Percentiles rank a stretch among this genome's conserved stretches.
phyloP scores from a whole-genome alignment of 805 yeast species.

The Starmera quercuum region DNA sequence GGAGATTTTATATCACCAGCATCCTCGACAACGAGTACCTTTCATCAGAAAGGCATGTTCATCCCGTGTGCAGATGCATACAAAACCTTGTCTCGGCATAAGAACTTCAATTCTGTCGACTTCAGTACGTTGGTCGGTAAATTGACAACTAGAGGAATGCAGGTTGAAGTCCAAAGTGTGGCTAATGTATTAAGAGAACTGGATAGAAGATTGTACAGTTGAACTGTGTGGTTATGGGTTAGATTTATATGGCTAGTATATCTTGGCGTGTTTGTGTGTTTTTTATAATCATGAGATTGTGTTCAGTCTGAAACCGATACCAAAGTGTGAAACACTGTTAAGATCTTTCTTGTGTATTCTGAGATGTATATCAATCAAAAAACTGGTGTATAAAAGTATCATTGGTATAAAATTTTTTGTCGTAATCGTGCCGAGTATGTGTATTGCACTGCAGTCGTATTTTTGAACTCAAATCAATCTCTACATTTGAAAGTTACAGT shows the following conservation, averaged over 20 bases:
- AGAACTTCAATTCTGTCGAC: slow-evolving; percentile 65
- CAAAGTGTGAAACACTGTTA: too few relatives aligned
- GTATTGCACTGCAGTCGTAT: too few relatives aligned
- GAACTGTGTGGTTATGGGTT: slow-evolving; percentile 4
- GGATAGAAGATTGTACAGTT: slow-evolving; percentile 40
- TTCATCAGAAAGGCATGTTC: slow-evolving; percentile 35
- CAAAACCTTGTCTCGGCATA: slow-evolving; percentile 77
- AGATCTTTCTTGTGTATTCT: slow-evolving; percentile 4
- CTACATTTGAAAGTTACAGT: too few relatives aligned
- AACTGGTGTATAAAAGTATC: too few relatives aligned
- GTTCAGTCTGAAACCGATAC: too few relatives aligned
- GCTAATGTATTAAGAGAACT: slow-evolving; percentile 78
- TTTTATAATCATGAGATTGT: neutral
- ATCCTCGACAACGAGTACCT: neutral
- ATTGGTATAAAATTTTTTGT: too few relatives aligned
- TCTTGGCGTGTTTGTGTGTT: neutral
- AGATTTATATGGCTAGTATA: neutral
- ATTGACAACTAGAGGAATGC: slow-evolving; percentile 76
- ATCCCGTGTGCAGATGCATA: slow-evolving; percentile 90
- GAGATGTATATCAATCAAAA: too few relatives aligned
- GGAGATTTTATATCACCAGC: neutral
- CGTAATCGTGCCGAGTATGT: too few relatives aligned
- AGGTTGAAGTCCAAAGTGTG: slow-evolving; percentile 86
- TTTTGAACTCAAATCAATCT: too few relatives aligned
- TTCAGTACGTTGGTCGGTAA: slow-evolving; percentile 68